A percentile compares a stretch with the other conserved stretches of the same genome.
phyloP scores from a whole-genome alignment of 106 monocot genomes.

The Allium sativum region DNA sequence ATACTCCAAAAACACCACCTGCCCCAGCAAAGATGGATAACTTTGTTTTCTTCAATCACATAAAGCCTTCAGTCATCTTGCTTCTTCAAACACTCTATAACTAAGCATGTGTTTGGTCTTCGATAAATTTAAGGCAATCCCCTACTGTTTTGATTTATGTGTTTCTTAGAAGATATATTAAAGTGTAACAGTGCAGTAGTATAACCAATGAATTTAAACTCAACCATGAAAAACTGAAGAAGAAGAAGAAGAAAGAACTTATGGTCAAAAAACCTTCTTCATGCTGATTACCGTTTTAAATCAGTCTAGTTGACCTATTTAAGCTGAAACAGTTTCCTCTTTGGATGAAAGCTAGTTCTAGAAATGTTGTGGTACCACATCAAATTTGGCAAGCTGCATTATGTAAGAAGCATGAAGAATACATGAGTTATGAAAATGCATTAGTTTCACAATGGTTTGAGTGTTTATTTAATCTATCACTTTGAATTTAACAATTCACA shows the following conservation, averaged over 20 bases:
- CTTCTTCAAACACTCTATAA: too few relatives aligned
- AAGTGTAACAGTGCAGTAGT: too few relatives aligned
- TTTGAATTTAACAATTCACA: too few relatives aligned
- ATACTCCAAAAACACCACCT: too few relatives aligned
- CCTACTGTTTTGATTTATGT: not conserved
- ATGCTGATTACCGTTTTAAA: too few relatives aligned
- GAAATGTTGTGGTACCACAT: slow-evolving; percentile 88
- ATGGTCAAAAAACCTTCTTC: not conserved
- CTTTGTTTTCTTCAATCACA: too few relatives aligned
- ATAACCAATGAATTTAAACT: not conserved
- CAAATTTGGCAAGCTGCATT: slow-evolving; percentile 85
- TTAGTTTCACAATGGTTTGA: too few relatives aligned
- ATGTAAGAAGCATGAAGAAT: slow-evolving; percentile 91
- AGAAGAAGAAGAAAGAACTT: slow-evolving; percentile 1
- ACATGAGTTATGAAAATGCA: too few relatives aligned
- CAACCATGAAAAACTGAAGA: not conserved
- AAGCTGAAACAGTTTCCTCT: slow-evolving; percentile 61
- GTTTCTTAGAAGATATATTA: not conserved
- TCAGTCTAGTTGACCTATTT: not conserved
- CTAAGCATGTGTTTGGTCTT: too few relatives aligned
- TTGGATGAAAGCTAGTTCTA: slow-evolving; percentile 76
- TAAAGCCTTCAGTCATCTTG: too few relatives aligned
- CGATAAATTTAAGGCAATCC: slow-evolving; percentile 1
- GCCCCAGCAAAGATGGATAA: too few relatives aligned
- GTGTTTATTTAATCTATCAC: too few relatives aligned